Evolutionary conservation across 805 yeast species (phyloP).

Genomic region (Metschnikowia bowlesiae): DNA sequence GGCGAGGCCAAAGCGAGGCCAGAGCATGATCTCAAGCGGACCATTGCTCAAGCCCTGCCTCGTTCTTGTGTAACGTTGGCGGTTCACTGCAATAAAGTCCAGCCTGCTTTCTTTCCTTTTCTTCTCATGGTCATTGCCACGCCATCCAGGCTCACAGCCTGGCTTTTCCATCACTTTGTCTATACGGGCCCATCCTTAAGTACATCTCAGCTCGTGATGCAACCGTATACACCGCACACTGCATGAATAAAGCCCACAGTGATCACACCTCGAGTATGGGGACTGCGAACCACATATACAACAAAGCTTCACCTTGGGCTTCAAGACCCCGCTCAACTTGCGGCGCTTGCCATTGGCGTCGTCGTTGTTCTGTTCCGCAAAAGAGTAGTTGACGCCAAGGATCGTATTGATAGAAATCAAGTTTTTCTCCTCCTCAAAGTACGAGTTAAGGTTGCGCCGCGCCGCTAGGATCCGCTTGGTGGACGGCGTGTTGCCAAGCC

Average conservation of each 20-base stretch:
- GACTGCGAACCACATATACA: conserved; percentile 39
- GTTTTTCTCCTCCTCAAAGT: conserved; percentile 44
- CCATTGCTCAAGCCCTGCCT: too few species aligned
- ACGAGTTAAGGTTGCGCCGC: conserved; percentile 38
- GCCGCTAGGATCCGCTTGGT: conserved; percentile 41
- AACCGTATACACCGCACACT: conserved; percentile 37
- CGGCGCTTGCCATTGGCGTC: conserved; percentile 14
- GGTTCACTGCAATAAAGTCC: too few species aligned
- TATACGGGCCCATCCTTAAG: conserved; percentile 2
- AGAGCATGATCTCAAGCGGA: too few species aligned
- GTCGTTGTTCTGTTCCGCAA: conserved; percentile 33
- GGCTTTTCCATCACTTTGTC: too few species aligned
- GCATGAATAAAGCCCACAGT: conserved; percentile 39
- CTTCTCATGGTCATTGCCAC: too few species aligned
- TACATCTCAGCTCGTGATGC: conserved; percentile 41
- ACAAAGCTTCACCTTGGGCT: conserved; percentile 36
- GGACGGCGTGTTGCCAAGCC: conserved; percentile 41
- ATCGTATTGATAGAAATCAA: conserved; percentile 40
- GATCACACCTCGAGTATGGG: conserved; percentile 34
- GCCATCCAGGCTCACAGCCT: too few species aligned
- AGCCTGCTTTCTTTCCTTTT: too few species aligned
- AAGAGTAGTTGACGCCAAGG: conserved; percentile 37
- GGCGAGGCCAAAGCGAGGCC: too few species aligned
- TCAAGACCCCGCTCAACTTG: conserved; percentile 14
- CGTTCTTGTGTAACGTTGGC: too few species aligned